Evolutionary conservation across 257 asterid species (phyloP).

Genomic region (Przewalskia tangutica): DNA sequence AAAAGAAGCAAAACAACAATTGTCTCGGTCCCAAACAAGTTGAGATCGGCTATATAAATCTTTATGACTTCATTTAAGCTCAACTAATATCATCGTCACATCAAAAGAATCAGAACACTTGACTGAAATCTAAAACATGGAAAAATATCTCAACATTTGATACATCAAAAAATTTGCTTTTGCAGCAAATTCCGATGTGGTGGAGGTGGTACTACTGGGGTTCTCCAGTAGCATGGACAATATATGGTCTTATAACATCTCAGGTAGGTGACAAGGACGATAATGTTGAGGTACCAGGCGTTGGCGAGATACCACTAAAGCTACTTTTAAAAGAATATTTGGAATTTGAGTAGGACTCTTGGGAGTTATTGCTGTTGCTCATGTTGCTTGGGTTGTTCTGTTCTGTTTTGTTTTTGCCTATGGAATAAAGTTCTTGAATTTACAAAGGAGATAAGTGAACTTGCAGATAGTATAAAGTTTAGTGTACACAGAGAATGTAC

Average conservation of each 20-base stretch:
- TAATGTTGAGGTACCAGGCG: conserved; percentile 35
- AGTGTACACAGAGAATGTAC: background rate
- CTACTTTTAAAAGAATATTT: conserved; percentile 24
- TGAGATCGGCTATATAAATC: background rate
- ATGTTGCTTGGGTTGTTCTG: conserved; percentile 28
- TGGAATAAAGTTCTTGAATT: conserved; percentile 40
- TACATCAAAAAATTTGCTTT: background rate
- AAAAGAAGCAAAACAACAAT: background rate
- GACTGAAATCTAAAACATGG: background rate
- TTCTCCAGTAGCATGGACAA: conserved; percentile 71
- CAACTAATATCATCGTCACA: background rate
- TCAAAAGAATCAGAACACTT: background rate
- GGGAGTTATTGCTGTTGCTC: conserved; percentile 43
- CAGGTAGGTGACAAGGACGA: conserved; percentile 44
- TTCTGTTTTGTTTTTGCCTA: conserved; percentile 26
- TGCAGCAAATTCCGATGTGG: conserved; percentile 73
- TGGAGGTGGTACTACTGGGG: conserved; percentile 95
- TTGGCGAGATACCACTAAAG: conserved; percentile 24
- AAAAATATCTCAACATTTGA: too few relatives aligned
- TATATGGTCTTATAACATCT: conserved; percentile 71
- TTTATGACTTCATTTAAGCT: background rate
- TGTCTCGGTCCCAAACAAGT: background rate
- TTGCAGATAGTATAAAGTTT: background rate
- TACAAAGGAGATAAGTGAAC: conserved; percentile 28
- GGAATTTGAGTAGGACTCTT: conserved; percentile 57